A percentile compares a stretch with the other conserved stretches of the same genome.
phyloP scores from a whole-genome alignment of 495 filamentous ascomycete species.

The Penicillium riverlandense region DNA sequence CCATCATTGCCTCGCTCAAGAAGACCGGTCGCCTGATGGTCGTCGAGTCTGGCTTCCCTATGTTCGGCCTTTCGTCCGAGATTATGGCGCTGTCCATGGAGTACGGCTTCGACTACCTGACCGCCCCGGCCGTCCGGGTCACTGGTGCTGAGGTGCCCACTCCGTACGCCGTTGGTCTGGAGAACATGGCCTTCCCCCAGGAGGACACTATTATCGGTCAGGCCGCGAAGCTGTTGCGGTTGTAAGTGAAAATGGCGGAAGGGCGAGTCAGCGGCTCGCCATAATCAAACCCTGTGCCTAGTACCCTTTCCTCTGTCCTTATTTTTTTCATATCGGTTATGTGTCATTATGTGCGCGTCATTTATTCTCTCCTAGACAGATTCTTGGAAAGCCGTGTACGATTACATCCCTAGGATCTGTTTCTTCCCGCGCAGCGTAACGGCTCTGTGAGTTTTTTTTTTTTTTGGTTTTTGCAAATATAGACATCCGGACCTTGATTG shows the following conservation, averaged over 20 bases:
- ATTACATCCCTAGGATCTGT: slow-evolving; percentile 22
- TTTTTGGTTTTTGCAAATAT: background rate
- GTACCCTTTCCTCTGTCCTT: slow-evolving; percentile 25
- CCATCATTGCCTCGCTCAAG: slow-evolving; percentile 93
- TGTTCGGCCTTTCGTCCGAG: slow-evolving; percentile 86
- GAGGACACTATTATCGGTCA: slow-evolving; percentile 76
- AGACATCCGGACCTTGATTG: no score
- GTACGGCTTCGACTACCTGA: slow-evolving; percentile 95
- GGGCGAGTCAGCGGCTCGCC: slow-evolving; percentile 8
- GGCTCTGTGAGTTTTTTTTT: background rate
- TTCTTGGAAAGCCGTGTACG: slow-evolving; percentile 32
- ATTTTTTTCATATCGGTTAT: slow-evolving; percentile 15
- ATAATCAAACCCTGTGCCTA: slow-evolving; percentile 30
- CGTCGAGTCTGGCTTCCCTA: slow-evolving; percentile 93
- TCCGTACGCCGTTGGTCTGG: slow-evolving; percentile 80
- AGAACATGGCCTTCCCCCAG: slow-evolving; percentile 87
- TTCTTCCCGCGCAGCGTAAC: slow-evolving; percentile 12
- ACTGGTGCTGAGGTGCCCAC: slow-evolving; percentile 96
- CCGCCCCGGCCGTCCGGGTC: slow-evolving; percentile 85
- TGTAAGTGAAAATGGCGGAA: slow-evolving; percentile 41
- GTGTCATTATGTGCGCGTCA: slow-evolving; percentile 16
- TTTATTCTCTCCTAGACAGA: slow-evolving; percentile 19
- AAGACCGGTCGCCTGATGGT: slow-evolving; percentile 90
- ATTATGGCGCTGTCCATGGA: slow-evolving; percentile 92
- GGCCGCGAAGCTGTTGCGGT: slow-evolving; percentile 72